Evolutionary conservation across 2,329 filamentous ascomycete species (phyloP).

Genomic region (Claviceps humidiphila): DNA sequence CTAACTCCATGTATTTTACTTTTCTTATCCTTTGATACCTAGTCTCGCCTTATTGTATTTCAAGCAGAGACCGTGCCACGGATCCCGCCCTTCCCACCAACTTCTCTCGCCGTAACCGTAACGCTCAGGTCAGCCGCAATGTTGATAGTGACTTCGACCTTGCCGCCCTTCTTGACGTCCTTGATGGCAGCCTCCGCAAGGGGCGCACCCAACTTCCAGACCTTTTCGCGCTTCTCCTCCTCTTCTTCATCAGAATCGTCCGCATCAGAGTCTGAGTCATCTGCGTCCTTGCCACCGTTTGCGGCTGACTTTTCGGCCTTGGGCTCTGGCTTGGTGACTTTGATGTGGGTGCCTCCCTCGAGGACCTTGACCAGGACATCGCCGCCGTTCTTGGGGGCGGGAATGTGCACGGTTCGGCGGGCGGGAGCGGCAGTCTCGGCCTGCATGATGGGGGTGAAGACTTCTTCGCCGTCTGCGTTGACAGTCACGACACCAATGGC

Average conservation of each 20-base stretch:
- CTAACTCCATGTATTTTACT: background rate
- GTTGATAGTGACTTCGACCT: slow-evolving; percentile 90
- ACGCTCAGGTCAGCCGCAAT: slow-evolving; percentile 68
- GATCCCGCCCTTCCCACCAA: slow-evolving; percentile 76
- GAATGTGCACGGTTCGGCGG: slow-evolving; percentile 68
- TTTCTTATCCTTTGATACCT: background rate
- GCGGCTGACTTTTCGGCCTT: slow-evolving; percentile 60
- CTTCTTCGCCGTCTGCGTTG: slow-evolving; percentile 43
- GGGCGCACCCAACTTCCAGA: slow-evolving; percentile 75
- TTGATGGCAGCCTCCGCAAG: slow-evolving; percentile 79
- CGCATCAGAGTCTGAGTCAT: slow-evolving; percentile 44
- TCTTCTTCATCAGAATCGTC: slow-evolving; percentile 59
- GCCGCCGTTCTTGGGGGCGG: slow-evolving; percentile 65
- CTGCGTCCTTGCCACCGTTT: slow-evolving; percentile 43
- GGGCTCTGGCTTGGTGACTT: slow-evolving; percentile 76
- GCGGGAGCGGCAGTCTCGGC: slow-evolving; percentile 84
- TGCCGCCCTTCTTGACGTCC: slow-evolving; percentile 73
- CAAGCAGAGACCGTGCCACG: slow-evolving; percentile 40
- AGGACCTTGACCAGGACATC: slow-evolving; percentile 80
- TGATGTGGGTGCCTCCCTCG: slow-evolving; percentile 84
- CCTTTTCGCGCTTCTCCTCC: slow-evolving; percentile 77
- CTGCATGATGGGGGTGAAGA: slow-evolving; percentile 70
- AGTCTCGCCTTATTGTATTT: background rate
- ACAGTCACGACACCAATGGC: slow-evolving; percentile 75
- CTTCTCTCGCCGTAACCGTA: slow-evolving; percentile 69